Evolutionary conservation across 495 filamentous ascomycete species (phyloP).

Genomic region (Tuber microsphaerosporum): DNA sequence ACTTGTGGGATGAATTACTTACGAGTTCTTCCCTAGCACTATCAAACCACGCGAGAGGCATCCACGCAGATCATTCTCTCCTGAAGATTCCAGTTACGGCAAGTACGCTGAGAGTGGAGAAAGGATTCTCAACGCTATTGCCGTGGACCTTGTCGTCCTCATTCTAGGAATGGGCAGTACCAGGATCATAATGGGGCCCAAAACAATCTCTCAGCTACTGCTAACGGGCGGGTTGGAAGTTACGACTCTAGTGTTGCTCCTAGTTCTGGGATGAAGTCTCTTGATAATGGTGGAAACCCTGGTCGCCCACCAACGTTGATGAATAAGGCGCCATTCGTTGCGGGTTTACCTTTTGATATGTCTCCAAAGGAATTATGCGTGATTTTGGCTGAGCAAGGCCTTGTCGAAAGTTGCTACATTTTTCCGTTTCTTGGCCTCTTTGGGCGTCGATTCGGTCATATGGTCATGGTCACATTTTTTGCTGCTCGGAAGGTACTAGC

Average conservation of each 20-base stretch:
- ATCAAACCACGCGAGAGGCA: slow-evolving; percentile 39
- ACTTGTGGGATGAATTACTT: neutral
- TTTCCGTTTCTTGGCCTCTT: slow-evolving; percentile 27
- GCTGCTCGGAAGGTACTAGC: slow-evolving; percentile 38
- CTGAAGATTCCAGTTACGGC: neutral
- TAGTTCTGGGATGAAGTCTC: neutral
- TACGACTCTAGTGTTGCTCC: neutral
- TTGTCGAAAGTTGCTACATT: slow-evolving; percentile 37
- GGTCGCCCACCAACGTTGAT: slow-evolving; percentile 28
- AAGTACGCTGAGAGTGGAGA: neutral
- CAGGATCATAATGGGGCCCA: too few relatives aligned
- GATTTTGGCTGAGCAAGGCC: slow-evolving; percentile 33
- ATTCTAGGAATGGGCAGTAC: neutral
- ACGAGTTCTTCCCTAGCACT: slow-evolving; percentile 19
- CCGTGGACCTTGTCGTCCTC: neutral
- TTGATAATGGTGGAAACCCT: slow-evolving; percentile 2
- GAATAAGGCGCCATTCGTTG: slow-evolving; percentile 37
- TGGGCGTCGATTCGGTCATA: slow-evolving; percentile 39
- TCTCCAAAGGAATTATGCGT: slow-evolving; percentile 37
- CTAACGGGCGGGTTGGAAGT: neutral
- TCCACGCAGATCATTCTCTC: neutral
- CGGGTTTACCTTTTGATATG: slow-evolving; percentile 40
- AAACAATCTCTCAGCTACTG: neutral
- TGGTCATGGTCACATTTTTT: too few relatives aligned
- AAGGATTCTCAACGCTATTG: neutral